Base-by-base conservation (phyloP, 306 rosid species). In the Pachyrhizus erosus region DNA sequence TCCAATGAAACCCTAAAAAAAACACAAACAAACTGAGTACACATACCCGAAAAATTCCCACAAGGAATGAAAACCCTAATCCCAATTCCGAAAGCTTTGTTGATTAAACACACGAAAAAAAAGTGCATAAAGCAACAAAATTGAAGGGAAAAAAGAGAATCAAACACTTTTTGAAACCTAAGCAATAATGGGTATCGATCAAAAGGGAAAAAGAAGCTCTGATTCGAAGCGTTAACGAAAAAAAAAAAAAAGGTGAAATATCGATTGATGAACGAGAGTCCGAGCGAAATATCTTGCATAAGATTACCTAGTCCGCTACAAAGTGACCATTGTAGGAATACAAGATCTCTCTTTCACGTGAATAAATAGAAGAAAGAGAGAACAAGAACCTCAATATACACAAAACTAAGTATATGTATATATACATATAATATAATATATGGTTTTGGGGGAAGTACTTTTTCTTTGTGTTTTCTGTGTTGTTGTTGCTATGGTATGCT, bases 1-100 rank as follows among this genome's bases (percentile, higher is more conserved):
- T 80, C 84, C 85, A 87, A 80, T 12, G 49, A 83, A 87, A 84
- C 83, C 89, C 89, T 83, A 80, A 58, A 75, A 73, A 83, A 55
- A 75, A 34, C 55, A 60, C 31, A 78, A 66, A 57, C 29, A 79
- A 52, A 26, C 61, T 75, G 58, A 82, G 84, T 58, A 79, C 24
- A 46, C 23, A 61, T 9, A 13, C 20, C 71, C 49, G 33, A 26
- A 75, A 78, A 76, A 20, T 5, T 68, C 70, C 70, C 54, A 64
- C 18, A 26, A 57, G 14, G 51, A 62, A 27, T 48, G 70, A 68
- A 86, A 86, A 86, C 84, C 87, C 87, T 83, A 86, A 83, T 79
- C 73, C 73, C 69, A 49, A 60, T 49, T 26, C 9, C 23, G 7
- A 86, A 34, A 73, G 60, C 0, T 10, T 15, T 14, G 37, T 45